Conservation (phyloP, 805 yeast species). For the Pichia nanzhaoensis region DNA sequence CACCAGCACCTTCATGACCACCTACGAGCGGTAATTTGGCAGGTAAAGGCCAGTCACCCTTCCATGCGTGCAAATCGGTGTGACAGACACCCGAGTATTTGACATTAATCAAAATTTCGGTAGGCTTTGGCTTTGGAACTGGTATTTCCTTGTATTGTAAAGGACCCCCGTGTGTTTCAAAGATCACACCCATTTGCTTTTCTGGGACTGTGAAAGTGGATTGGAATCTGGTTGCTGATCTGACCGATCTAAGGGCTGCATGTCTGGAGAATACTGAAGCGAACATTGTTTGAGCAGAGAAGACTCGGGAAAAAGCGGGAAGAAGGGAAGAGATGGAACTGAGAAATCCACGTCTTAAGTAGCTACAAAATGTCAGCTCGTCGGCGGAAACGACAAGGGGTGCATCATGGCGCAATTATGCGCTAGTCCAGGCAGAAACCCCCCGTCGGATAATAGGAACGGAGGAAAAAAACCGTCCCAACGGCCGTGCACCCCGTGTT, state of each 20-base stretch:
- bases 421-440: too few species aligned
- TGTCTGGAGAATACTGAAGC: conserved; percentile 17
- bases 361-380: too few species aligned
- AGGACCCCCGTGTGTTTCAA: conserved; percentile 59
- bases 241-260: conserved; percentile 9
- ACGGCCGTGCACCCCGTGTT: too few species aligned
- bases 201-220: conserved; percentile 41
- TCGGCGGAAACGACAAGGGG: not conserved
- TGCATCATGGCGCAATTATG: not conserved
- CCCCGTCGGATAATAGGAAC: too few species aligned
- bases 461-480: too few species aligned
- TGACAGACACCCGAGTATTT: conserved; percentile 73
- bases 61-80: conserved; percentile 71
- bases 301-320: not conserved
- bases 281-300: conserved; percentile 14
- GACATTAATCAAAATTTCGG: conserved; percentile 57
- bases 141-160: conserved; percentile 65
- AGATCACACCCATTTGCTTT: conserved; percentile 65
- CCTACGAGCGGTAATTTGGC: conserved; percentile 57
- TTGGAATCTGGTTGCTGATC: conserved; percentile 19
- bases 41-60: conserved; percentile 64
- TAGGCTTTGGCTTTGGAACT: conserved; percentile 60
- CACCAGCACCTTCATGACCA: conserved; percentile 73
- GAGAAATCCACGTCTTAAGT: too few species aligned
- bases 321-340: not conserved